Percentiles rank a stretch among this genome's conserved stretches.
Conservation (phyloP, 257 asterid species). For the Euphrasia confusa region DNA sequence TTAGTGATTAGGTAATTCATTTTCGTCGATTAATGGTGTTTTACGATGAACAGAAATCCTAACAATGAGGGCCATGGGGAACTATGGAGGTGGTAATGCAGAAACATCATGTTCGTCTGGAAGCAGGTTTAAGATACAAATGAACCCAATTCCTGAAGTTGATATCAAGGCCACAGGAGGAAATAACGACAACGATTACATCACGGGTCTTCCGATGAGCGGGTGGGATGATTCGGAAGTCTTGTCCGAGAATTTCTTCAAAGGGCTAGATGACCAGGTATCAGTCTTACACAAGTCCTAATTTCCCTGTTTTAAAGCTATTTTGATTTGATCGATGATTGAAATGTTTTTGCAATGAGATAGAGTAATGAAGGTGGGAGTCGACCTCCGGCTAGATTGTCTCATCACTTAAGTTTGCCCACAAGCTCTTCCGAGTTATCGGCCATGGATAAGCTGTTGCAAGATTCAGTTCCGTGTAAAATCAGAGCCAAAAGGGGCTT, state of each 20-base stretch:
- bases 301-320: neutral
- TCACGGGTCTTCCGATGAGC: slow-evolving; percentile 36
- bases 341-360: neutral
- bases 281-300: neutral
- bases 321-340: slow-evolving; percentile 8
- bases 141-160: slow-evolving; percentile 43
- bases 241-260: slow-evolving; percentile 33
- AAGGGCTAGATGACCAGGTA: slow-evolving; percentile 34
- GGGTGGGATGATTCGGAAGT: slow-evolving; percentile 46
- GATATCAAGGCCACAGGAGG: slow-evolving; percentile 23
- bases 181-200: slow-evolving; percentile 24
- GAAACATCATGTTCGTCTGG: slow-evolving; percentile 42
- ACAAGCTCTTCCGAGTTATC: slow-evolving; percentile 41
- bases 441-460: slow-evolving; percentile 49
- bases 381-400: slow-evolving; percentile 34
- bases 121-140: slow-evolving; percentile 34
- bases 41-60: slow-evolving; percentile 47
- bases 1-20: neutral
- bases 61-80: slow-evolving; percentile 41
- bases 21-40: no score
- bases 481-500: slow-evolving; percentile 80
- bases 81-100: neutral
- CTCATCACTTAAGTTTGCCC: slow-evolving; percentile 80
- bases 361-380: slow-evolving; percentile 45
- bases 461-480: slow-evolving; percentile 69